phyloP scores from a whole-genome alignment of 2,329 filamentous ascomycete species.

The Phaeosphaeria sp. region DNA sequence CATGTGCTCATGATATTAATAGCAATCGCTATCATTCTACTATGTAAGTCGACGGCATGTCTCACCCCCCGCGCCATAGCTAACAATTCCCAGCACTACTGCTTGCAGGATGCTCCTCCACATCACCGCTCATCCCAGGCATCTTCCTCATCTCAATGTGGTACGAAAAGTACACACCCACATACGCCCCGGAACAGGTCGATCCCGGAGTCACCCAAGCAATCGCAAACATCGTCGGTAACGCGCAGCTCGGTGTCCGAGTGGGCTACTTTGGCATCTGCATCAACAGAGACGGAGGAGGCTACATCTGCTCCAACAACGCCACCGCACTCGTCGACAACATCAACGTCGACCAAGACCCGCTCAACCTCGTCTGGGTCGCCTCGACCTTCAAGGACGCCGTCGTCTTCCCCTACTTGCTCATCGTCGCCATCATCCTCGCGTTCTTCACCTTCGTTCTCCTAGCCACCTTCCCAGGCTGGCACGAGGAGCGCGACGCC shows the following conservation, averaged over 20 bases:
- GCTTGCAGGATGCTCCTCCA: constrained; percentile 94
- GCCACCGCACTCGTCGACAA: constrained; percentile 91
- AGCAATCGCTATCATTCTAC: constrained; percentile 87
- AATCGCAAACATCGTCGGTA: constrained; percentile 87
- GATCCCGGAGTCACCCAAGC: constrained; percentile 86
- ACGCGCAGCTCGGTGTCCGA: constrained; percentile 83
- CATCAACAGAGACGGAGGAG: constrained; percentile 86
- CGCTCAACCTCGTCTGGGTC: constrained; percentile 95
- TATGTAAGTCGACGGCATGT: constrained; percentile 71
- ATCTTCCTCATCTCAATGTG: constrained; percentile 99
- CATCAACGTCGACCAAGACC: constrained; percentile 89
- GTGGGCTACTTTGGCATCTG: constrained; percentile 99
- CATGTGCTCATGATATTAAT: constrained; percentile 98
- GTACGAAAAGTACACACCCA: constrained; percentile 85
- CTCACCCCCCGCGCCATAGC: constrained; percentile 19
- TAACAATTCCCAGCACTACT: constrained; percentile 71
- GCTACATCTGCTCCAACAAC: constrained; percentile 96
- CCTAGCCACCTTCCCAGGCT: constrained; percentile 94
- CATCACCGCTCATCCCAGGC: constrained; percentile 89
- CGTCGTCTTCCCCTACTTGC: constrained; percentile 95
- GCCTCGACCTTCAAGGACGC: constrained; percentile 97
- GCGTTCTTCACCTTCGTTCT: constrained; percentile 95
- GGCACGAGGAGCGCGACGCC: constrained; percentile 89
- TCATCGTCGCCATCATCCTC: constrained; percentile 98
- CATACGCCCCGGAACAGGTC: constrained; percentile 85